phyloP scores from a whole-genome alignment of 2,329 filamentous ascomycete species.

The Ilyonectria destructans region DNA sequence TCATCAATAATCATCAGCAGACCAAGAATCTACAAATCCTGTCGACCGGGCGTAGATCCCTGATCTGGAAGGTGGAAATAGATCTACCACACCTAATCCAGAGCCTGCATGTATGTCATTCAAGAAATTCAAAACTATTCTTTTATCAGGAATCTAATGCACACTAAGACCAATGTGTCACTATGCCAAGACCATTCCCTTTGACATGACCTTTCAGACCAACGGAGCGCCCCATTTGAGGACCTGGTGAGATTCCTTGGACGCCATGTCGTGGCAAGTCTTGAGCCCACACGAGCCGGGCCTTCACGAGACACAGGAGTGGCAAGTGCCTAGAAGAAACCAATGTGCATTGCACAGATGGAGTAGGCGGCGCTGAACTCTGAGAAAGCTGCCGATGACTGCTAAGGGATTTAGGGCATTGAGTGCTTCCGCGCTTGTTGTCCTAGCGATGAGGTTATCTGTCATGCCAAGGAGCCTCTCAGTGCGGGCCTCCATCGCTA shows the following conservation, averaged over 20 bases:
- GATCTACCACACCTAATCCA: neutral
- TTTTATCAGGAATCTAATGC: neutral
- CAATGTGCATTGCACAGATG: neutral
- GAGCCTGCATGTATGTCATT: neutral
- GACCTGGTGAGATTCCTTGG: too few relatives aligned
- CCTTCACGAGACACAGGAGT: neutral
- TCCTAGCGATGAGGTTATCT: too few relatives aligned
- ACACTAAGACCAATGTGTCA: neutral
- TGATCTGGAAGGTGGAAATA: neutral
- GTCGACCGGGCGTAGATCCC: neutral
- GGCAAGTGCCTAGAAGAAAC: neutral
- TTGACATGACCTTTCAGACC: neutral
- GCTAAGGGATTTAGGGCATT: neutral
- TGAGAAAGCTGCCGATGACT: neutral
- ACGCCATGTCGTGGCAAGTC: too few relatives aligned
- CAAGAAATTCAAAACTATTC: neutral
- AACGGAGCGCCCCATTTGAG: slow-evolving; percentile 3
- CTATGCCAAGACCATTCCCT: neutral
- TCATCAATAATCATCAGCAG: neutral
- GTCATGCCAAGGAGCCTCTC: too few relatives aligned
- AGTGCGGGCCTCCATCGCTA: too few relatives aligned
- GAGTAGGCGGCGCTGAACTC: neutral
- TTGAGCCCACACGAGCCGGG: neutral
- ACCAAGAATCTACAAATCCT: neutral
- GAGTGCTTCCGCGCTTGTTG: too few relatives aligned